phyloP scores from a whole-genome alignment of 1,284 basidiomycete species.

The Trichosporon coremiiforme region DNA sequence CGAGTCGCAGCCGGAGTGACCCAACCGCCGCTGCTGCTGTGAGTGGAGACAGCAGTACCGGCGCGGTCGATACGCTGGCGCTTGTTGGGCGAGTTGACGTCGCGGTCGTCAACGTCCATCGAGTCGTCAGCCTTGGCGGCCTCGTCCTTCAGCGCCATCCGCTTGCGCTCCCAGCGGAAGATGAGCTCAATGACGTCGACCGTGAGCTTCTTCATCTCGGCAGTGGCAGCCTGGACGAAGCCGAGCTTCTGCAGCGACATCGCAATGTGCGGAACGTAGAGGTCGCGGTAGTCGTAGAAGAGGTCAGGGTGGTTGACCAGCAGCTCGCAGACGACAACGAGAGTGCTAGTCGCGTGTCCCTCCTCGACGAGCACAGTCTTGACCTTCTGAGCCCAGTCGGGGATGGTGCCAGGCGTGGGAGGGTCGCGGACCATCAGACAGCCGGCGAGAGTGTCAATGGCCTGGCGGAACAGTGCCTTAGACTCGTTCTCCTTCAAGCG shows the following conservation, averaged over 20 bases:
- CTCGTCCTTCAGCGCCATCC: conserved; percentile 58
- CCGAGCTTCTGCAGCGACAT: conserved; percentile 87
- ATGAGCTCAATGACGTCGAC: conserved; percentile 84
- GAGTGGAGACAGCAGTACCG: conserved; percentile 57
- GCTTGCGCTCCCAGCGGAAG: conserved; percentile 77
- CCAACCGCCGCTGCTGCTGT: conserved; percentile 61
- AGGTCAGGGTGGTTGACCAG: conserved; percentile 88
- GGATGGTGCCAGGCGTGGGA: conserved; percentile 62
- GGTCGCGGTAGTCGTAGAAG: conserved; percentile 89
- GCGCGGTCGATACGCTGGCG: conserved; percentile 58
- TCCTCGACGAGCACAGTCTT: conserved; percentile 88
- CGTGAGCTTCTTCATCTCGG: conserved; percentile 78
- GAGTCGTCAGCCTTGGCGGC: conserved; percentile 40
- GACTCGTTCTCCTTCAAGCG: conserved; percentile 77
- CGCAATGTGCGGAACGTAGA: conserved; percentile 96
- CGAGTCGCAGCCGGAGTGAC: conserved; percentile 75
- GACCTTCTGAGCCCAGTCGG: conserved; percentile 87
- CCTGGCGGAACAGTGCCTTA: conserved; percentile 75
- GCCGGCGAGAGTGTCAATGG: conserved; percentile 86
- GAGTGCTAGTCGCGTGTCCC: conserved; percentile 75
- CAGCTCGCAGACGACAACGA: conserved; percentile 87
- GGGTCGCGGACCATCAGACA: conserved; percentile 68
- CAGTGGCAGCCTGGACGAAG: conserved; percentile 70
- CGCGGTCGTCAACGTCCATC: conserved; percentile 54
- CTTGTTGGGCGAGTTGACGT: conserved; percentile 52